These are phyloP conservation scores for Podaxis rugospora DNA, from an alignment of 768 basidiomycete species.

Conservation along the genomic window DNA sequence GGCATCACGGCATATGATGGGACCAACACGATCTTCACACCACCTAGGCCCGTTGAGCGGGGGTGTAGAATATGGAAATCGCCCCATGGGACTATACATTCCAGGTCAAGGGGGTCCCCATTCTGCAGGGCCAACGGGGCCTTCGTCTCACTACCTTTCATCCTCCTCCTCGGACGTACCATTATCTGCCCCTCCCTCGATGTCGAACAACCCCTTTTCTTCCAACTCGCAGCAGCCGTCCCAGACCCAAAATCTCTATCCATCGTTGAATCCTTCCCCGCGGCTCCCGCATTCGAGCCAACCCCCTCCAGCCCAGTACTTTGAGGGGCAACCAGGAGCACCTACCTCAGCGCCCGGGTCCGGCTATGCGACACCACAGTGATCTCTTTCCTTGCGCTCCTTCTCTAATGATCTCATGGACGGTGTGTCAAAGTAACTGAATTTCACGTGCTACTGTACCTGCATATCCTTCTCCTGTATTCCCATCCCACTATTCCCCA, in stretches of 20 bases:
- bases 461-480: constrained; percentile 12
- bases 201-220: constrained; percentile 41
- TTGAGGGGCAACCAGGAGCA: constrained; percentile 31
- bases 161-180: constrained; percentile 42
- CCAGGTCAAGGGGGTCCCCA: constrained; percentile 35
- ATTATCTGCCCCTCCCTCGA: constrained; percentile 47
- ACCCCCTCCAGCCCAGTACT: constrained; percentile 18
- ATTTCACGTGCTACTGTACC: constrained; percentile 15
- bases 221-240: constrained; percentile 27
- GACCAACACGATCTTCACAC: constrained; percentile 31
- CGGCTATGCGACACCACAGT: constrained; percentile 43
- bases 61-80: constrained; percentile 32
- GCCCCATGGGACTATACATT: constrained; percentile 31
- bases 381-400: constrained; percentile 7
- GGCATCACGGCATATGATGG: constrained; percentile 42
- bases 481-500: constrained; percentile 9
- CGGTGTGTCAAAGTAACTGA: constrained; percentile 7
- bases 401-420: constrained; percentile 14
- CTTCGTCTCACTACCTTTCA: constrained; percentile 27
- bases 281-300: constrained; percentile 27
- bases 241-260: constrained; percentile 30
- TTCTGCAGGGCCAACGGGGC: constrained; percentile 31
- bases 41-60: constrained; percentile 31
- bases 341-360: constrained; percentile 40
- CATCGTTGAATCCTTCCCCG: constrained; percentile 31